Base-by-base conservation (phyloP, 352 stramenopile genomes). In the Phytophthora sojae region DNA sequence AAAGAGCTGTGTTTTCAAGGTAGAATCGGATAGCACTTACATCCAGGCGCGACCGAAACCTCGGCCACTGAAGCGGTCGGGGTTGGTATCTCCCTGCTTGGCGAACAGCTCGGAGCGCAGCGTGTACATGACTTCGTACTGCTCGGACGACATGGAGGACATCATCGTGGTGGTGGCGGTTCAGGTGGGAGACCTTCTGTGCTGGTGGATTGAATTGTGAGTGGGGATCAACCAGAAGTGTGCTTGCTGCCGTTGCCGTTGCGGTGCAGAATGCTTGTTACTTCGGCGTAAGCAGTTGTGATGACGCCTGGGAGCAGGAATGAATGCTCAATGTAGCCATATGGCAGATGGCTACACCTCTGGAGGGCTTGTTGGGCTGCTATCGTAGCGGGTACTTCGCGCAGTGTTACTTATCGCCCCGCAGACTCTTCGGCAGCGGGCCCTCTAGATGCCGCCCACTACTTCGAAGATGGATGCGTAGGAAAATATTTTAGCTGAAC, bases 81-180 rank as follows among this genome's bases (percentile, higher is more conserved):
- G 35, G 14, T 9, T 44, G 14, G 35, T 17, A 11, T 44, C 14
- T 17, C 14, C 35, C 35, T 44, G 35, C 29, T 42, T 45, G 8
- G 12, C 26, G 39, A 42, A 62, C 56, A 62, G 35, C 35, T 66
- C 59, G 23, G 59, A 59, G 32, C 59, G 59, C 29, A 66, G 8
- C 21, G 59, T 66, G 21, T 59, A 44, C 23, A 66, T 45, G 17
- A 53, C 60, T 55, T 53, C 35, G 60, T 60, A 60, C n/a, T 67
- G 32, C 29, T 57, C 59, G 17, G 45, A 39, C 17, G 26, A 54
- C 49, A 14, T 17, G 19, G 45, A 26, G 14, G 45, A 5, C 45
- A 29, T 51, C 19, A 26, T 23, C 6, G 12, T 17, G 12, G 4
- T 17, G 3, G 4, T 19, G 37, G 37, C 6, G 15, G 15, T 50